Base-by-base conservation (phyloP, 2,329 filamentous ascomycete genomes). In the Sphaerulina vaccinii region DNA sequence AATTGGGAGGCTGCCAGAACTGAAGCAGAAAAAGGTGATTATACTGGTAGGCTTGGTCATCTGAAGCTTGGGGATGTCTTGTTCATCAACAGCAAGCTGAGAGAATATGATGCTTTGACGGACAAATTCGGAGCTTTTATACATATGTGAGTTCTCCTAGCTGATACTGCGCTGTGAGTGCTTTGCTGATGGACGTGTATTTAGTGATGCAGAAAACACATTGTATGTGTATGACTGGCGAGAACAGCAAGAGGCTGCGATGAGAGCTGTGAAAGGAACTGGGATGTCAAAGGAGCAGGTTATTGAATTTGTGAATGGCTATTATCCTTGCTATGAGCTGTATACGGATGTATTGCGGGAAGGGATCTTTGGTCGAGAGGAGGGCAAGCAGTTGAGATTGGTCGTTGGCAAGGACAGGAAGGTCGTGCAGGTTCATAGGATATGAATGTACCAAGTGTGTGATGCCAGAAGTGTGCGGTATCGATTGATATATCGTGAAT, bases 241-340 rank as follows among this genome's bases (percentile, higher is more conserved):
- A 11, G 74, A 84, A 61, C 78, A 96, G 72, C 89, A 95, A 71
- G 90, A 96, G 71, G 79, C 80, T 41, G 80, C 80, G 52, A 75
- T 96, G 62, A 80, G 87, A 19, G 74, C 74, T 6, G 71, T 77
- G 18, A 86, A 80, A 58, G 89, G 87, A 1, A 79, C 77, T 0
- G 90, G 89, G 23, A 96, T 96, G 91, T 86, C 82, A 1, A 85
- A 88, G 60, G 85, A 89, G 50, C 81, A 92, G 68, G 88, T 96
- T 37, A 76, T 82, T 51, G 75, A 79, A 40, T 96, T 96, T 68
- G 87, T 88, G 13, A 79, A 86, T 65, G 82, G 83, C 57, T 69
- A 70, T 50, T 77, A 76, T 62, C 79, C 80, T 10, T 79, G 76
- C 18, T 82, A 82, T 62, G 80, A 83, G 63, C 66, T 82, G 3